Evolutionary conservation across 1,284 basidiomycete species (phyloP).

Genomic region (Vanrija pseudolonga): DNA sequence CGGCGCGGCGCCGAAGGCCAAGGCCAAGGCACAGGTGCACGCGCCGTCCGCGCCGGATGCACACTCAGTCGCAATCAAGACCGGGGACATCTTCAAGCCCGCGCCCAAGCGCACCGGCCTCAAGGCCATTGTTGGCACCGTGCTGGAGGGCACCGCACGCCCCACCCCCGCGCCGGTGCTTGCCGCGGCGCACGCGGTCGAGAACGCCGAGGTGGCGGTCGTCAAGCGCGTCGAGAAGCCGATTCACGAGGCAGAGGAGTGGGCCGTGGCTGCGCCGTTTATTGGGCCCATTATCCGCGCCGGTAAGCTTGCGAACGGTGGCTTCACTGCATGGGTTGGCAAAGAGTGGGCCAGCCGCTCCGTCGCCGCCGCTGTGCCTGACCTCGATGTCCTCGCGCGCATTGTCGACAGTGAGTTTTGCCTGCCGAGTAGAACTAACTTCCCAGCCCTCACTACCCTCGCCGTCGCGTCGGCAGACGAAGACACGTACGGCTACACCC

Average conservation of each 20-base stretch:
- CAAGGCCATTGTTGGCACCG: conserved; percentile 16
- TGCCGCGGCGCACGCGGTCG: conserved; percentile 5
- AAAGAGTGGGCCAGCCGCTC: conserved; percentile 31
- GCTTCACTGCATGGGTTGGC: conserved; percentile 23
- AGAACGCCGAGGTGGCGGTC: conserved; percentile 10
- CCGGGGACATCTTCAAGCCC: conserved; percentile 41
- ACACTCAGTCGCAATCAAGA: conserved; percentile 29
- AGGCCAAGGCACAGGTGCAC: neutral
- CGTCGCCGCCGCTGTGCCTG: conserved; percentile 23
- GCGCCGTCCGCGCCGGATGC: conserved; percentile 19
- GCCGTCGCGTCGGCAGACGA: conserved; percentile 38
- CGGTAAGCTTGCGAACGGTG: conserved; percentile 8
- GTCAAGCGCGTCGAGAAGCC: conserved; percentile 13
- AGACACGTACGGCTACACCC: conserved; percentile 43
- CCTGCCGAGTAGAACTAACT: neutral
- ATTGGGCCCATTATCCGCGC: conserved; percentile 4
- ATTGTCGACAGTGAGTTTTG: conserved; percentile 38
- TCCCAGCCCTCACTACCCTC: conserved; percentile 31
- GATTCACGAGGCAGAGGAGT: conserved; percentile 8
- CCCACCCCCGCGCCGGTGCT: conserved; percentile 16
- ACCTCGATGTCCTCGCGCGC: conserved; percentile 23
- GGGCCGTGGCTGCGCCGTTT: conserved; percentile 9
- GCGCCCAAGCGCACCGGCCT: conserved; percentile 24
- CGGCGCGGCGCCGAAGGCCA: conserved; percentile 8
- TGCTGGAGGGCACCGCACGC: conserved; percentile 34